Evolutionary conservation across 1,139 yeast species (phyloP), one percentile per base, ranked within the genome.

Genomic region (Candida sojae): DNA sequence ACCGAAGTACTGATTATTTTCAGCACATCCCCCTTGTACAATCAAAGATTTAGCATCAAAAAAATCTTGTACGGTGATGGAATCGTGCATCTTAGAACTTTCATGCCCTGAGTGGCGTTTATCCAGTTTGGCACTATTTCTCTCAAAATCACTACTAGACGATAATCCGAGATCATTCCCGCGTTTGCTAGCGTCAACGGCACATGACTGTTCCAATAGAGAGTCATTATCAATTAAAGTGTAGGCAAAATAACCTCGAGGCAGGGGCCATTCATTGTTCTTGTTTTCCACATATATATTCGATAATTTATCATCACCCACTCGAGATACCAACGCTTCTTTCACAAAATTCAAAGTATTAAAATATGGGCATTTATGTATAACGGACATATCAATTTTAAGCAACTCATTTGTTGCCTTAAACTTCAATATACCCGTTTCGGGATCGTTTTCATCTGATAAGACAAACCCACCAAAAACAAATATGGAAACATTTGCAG

Each of bases 21-120:
- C 72, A 50, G 70, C 63, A 47, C 73, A 67, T 2, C 80, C 80
- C 3, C 80, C 80, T 36, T 75, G 80, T 3, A 75, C 59, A 10
- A 75, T 39, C 12, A 75, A 59, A 3, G 71, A 66, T 51, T 66
- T 69, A 6, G 61, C 62, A 5, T 54, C 53, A 49, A 70, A 71
- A 45, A 52, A 66, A 21, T 54, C 56, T 23, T 60, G 59, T 2
- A 64, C 61, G 13, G 51, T 43, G 8, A 48, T 45, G 4, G 30
- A 13, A 12, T 47, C 50, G 37, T 39, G 30, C 32, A 8, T 7
- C 10, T 29, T 17, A 9, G 29, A 8, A 23, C 25, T 11, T 21
- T 13, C n/a, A 12, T 12, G 4, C 9, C 9, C 10, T 5, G 17
- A 25, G n/a, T 21, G 4, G n/a, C 10, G 28, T n/a, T 11, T 36